Percentiles rank a stretch among this genome's conserved stretches.
phyloP scores from a whole-genome alignment of 2,329 filamentous ascomycete species.

The Scleromitrula shiraiana region DNA sequence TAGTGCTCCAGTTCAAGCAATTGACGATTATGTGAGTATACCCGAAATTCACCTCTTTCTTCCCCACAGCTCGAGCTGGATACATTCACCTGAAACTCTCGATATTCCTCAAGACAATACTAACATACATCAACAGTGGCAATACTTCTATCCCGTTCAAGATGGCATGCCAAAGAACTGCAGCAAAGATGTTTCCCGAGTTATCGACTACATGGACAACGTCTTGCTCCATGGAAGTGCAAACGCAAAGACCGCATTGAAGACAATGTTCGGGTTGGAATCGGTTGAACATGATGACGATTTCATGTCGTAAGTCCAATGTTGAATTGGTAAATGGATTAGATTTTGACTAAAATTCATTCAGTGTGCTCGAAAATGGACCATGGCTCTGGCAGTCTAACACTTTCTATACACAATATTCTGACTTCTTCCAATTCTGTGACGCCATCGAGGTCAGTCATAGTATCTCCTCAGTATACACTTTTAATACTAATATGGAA shows the following conservation, averaged over 20 bases:
- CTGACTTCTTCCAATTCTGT: constrained; percentile 37
- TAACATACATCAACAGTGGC: constrained; percentile 35
- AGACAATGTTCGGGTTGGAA: constrained; percentile 43
- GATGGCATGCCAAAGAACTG: constrained; percentile 52
- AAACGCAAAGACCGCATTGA: constrained; percentile 37
- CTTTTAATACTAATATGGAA: not conserved
- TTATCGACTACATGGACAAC: constrained; percentile 47
- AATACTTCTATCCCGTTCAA: constrained; percentile 49
- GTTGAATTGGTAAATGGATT: not conserved
- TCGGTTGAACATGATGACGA: constrained; percentile 18
- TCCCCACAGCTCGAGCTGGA: too few relatives aligned
- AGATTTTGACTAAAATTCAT: not conserved
- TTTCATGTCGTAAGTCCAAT: constrained; percentile 4
- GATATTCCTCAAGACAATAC: not conserved
- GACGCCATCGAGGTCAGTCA: constrained; percentile 33
- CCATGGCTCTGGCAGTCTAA: constrained; percentile 52
- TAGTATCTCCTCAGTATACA: not conserved
- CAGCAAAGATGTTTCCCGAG: constrained; percentile 41
- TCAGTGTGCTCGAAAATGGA: constrained; percentile 43
- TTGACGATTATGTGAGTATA: constrained; percentile 41
- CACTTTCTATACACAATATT: constrained; percentile 41
- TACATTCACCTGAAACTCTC: too few relatives aligned
- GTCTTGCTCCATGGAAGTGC: constrained; percentile 36
- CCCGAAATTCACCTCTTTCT: too few relatives aligned
- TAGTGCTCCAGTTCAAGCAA: constrained; percentile 46